These are phyloP conservation scores for Fusarium sp. DNA, from an alignment of 2,329 filamentous ascomycete genomes.

Conservation along the genomic window DNA sequence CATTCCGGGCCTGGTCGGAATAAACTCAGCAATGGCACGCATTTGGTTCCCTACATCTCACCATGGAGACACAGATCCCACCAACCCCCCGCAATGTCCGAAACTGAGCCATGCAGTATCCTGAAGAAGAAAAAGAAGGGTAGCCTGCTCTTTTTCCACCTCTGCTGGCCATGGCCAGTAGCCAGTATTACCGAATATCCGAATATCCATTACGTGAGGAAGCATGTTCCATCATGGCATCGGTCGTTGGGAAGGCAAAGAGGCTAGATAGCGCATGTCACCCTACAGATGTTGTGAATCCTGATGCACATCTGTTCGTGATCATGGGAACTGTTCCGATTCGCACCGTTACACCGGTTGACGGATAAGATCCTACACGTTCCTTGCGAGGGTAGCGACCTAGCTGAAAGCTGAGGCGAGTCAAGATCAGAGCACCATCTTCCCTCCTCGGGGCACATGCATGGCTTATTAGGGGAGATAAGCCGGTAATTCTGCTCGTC, in stretches of 20 bases:
- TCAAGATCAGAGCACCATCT: constrained; percentile 16
- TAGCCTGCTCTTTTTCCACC: background rate
- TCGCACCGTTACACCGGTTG: constrained; percentile 26
- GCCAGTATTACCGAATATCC: constrained; percentile 12
- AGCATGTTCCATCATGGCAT: background rate
- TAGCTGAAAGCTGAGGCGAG: constrained; percentile 27
- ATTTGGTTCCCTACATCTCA: constrained; percentile 19
- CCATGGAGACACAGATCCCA: constrained; percentile 15
- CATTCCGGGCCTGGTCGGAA: constrained; percentile 8
- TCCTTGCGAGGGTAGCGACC: constrained; percentile 11
- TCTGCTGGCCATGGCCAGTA: background rate
- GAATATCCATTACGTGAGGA: constrained; percentile 1
- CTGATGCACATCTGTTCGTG: constrained; percentile 20
- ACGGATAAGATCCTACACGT: constrained; percentile 34
- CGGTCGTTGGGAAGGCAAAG: background rate
- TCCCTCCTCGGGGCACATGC: constrained; percentile 21
- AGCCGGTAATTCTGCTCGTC: constrained; percentile 29
- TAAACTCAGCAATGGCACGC: constrained; percentile 19
- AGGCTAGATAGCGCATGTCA: constrained; percentile 15
- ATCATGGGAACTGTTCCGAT: constrained; percentile 42
- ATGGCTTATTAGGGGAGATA: constrained; percentile 27
- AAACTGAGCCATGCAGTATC: constrained; percentile 30
- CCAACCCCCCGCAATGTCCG: constrained; percentile 30
- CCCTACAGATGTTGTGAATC: constrained; percentile 21
- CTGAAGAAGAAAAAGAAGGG: constrained; percentile 1